Evolutionary conservation across 202 grass and related monocot genomes (phyloP).

Genomic region (Eragrostis tef): DNA sequence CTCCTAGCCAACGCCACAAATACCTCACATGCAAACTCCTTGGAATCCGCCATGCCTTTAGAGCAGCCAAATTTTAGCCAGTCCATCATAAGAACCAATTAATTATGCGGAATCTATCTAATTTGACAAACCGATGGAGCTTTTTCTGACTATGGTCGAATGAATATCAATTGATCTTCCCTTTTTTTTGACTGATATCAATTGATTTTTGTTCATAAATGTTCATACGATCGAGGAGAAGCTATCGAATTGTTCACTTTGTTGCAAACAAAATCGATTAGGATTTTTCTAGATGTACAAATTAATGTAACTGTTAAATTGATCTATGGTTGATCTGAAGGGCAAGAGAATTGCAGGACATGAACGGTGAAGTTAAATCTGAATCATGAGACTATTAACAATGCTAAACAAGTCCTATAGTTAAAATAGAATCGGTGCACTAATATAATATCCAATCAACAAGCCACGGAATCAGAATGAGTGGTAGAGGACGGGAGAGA

Average conservation of each 20-base stretch:
- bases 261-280: too few relatives aligned
- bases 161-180: background rate
- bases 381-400: slow-evolving; percentile 20
- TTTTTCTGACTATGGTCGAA: background rate
- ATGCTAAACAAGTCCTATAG: too few relatives aligned
- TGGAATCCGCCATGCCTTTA: slow-evolving; percentile 86
- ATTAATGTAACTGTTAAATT: too few relatives aligned
- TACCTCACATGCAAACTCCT: slow-evolving; percentile 85
- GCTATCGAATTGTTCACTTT: too few relatives aligned
- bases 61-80: background rate
- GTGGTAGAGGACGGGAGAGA: background rate
- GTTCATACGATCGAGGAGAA: too few relatives aligned
- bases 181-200: too few relatives aligned
- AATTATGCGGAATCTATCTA: background rate
- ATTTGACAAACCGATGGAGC: background rate
- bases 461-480: background rate
- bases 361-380: background rate
- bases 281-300: too few relatives aligned
- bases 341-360: too few relatives aligned
- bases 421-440: too few relatives aligned
- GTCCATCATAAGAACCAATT: background rate
- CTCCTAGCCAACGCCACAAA: slow-evolving; percentile 72
- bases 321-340: background rate
- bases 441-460: too few relatives aligned
- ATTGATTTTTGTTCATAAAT: too few relatives aligned